Conservation (phyloP, 176 grass and related monocot genomes). For the Thinopyrum elongatum region DNA sequence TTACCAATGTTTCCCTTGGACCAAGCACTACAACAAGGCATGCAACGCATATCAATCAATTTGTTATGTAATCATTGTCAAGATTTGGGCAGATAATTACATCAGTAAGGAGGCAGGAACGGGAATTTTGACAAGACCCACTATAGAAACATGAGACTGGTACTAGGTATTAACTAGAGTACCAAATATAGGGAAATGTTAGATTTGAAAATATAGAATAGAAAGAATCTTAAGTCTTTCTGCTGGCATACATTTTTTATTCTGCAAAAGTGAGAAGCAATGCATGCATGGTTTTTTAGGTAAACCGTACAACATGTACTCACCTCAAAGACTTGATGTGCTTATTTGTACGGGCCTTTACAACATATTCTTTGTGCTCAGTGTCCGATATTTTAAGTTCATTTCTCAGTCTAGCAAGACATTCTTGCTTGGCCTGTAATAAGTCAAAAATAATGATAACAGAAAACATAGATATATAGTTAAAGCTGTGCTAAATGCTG, state of each 20-base stretch:
- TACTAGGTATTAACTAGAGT: background rate
- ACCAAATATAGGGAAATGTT: slow-evolving; percentile 15
- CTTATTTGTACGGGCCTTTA: slow-evolving; percentile 46
- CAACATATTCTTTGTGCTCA: slow-evolving; percentile 58
- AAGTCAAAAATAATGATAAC: slow-evolving; percentile 13
- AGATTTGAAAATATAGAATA: background rate
- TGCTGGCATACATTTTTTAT: slow-evolving; percentile 10
- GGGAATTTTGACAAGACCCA: background rate
- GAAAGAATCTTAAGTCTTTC: background rate
- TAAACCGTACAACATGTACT: background rate
- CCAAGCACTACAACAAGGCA: slow-evolving; percentile 19
- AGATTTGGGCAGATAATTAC: background rate
- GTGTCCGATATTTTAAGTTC: slow-evolving; percentile 62
- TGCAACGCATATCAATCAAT: slow-evolving; percentile 12
- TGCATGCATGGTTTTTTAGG: background rate
- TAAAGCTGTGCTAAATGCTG: background rate
- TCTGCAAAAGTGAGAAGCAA: background rate
- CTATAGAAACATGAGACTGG: background rate
- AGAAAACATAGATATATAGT: background rate
- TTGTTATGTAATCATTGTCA: background rate
- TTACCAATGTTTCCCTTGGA: slow-evolving; percentile 1
- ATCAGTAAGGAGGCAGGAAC: background rate
- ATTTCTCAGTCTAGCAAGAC: slow-evolving; percentile 60
- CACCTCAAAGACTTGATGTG: slow-evolving; percentile 58
- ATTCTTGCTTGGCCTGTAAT: slow-evolving; percentile 39